A percentile compares a stretch with the other conserved stretches of the same genome.
Evolutionary conservation across 768 basidiomycete species (phyloP).

Genomic region (Tylopilus cervinicoccineus): DNA sequence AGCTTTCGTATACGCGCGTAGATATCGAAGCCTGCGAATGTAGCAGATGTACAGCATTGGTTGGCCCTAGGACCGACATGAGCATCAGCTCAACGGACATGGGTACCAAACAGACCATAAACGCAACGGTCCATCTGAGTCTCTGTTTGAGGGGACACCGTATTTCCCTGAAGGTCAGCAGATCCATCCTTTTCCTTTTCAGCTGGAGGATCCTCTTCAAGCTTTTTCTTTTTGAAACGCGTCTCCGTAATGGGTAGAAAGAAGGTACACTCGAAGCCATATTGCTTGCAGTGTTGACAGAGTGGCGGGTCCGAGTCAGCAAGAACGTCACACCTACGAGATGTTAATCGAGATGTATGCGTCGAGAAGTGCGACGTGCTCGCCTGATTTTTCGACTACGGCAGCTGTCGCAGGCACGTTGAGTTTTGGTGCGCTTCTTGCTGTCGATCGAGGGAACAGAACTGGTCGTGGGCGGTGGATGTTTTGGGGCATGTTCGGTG

Average conservation of each 20-base stretch:
- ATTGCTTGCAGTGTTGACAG: conserved; percentile 95
- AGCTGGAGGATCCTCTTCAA: conserved; percentile 60
- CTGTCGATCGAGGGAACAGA: conserved; percentile 44
- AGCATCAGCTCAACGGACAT: conserved; percentile 22
- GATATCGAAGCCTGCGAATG: conserved; percentile 89
- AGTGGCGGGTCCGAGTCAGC: conserved; percentile 70
- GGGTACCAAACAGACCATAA: conserved; percentile 45
- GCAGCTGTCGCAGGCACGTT: conserved; percentile 90
- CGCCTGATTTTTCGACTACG: conserved; percentile 85
- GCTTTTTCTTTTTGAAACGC: conserved; percentile 94
- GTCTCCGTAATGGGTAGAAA: conserved; percentile 99
- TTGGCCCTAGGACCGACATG: conserved; percentile 63
- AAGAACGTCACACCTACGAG: conserved; percentile 74
- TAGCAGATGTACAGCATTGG: conserved; percentile 78
- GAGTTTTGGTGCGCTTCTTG: conserved; percentile 91
- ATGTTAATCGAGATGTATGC: conserved; percentile 12
- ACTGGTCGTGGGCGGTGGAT: conserved; percentile 26
- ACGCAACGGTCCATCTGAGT: conserved; percentile 56
- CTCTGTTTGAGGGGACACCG: conserved; percentile 46
- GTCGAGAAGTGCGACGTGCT: conserved; percentile 14
- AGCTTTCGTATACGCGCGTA: conserved; percentile 78
- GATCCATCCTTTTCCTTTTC: conserved; percentile 36
- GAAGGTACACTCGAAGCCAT: conserved; percentile 92
- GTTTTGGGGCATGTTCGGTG: conserved; percentile 39
- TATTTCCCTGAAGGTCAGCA: conserved; percentile 28